Evolutionary conservation across 768 basidiomycete genomes (phyloP).

Genomic region (Chalciporus pseudorubinellus): DNA sequence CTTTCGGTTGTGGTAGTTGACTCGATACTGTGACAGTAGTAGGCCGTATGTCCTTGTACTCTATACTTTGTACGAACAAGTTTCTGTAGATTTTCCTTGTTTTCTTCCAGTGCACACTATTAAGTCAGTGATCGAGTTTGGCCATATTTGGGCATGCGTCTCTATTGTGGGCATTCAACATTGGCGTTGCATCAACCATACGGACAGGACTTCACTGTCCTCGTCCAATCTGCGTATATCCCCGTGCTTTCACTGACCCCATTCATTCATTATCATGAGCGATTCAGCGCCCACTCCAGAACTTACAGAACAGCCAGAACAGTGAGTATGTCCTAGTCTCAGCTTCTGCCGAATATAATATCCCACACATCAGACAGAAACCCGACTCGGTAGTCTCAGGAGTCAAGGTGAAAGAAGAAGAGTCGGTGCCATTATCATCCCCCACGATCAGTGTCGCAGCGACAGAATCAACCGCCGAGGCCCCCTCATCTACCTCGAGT

Average conservation of each 20-base stretch:
- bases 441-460: conserved; percentile 4
- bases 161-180: conserved; percentile 1
- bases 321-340: conserved; percentile 13
- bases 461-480: not conserved
- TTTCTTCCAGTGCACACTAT: not conserved
- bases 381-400: not conserved
- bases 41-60: not conserved
- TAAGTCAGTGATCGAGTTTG: conserved; percentile 14
- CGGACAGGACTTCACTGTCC: conserved; percentile 16
- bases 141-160: conserved; percentile 20
- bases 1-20: not conserved
- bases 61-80: not conserved
- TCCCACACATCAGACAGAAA: conserved; percentile 14
- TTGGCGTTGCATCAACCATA: conserved; percentile 1
- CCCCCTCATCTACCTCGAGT: conserved; percentile 8
- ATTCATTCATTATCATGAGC: conserved; percentile 33
- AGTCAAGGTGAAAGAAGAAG: conserved; percentile 16
- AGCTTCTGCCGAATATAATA: conserved; percentile 6
- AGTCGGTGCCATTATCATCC: conserved; percentile 1
- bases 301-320: not conserved
- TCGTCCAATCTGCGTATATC: conserved; percentile 11
- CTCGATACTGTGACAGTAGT: not conserved
- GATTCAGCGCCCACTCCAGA: conserved; percentile 11
- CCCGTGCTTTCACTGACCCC: conserved; percentile 13
- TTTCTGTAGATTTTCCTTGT: not conserved